Evolutionary conservation across 163 green algal genomes (phyloP).

Genomic region (Trebouxiophyceae sp.): DNA sequence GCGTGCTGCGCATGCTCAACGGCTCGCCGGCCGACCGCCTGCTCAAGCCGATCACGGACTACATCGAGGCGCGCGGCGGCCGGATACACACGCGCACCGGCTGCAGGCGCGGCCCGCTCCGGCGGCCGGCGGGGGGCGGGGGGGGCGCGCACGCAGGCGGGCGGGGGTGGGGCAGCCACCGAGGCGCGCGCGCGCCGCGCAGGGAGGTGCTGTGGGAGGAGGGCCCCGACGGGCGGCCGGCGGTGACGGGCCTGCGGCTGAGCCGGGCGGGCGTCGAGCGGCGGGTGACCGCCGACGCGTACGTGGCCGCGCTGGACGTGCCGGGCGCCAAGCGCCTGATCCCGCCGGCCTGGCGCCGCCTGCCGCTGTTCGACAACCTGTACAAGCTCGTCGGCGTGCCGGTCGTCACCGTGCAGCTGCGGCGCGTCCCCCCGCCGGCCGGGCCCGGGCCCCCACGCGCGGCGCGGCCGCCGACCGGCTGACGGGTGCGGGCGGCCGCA

Average conservation of each 20-base stretch:
- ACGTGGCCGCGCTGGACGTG: constrained; percentile 90
- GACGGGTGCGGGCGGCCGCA: too few relatives aligned
- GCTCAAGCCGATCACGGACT: constrained; percentile 82
- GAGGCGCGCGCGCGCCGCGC: constrained; percentile 30
- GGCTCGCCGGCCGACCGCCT: constrained; percentile 79
- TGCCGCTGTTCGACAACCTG: constrained; percentile 80
- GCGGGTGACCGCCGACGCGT: constrained; percentile 76
- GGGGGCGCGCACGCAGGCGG: constrained; percentile 46
- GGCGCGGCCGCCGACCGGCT: too few relatives aligned
- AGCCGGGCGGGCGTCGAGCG: constrained; percentile 35
- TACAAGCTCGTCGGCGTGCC: constrained; percentile 86
- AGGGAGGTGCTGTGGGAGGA: constrained; percentile 83
- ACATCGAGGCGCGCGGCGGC: constrained; percentile 74
- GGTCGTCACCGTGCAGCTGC: constrained; percentile 82
- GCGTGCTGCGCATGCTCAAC: constrained; percentile 88
- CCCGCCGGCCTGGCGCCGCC: constrained; percentile 60
- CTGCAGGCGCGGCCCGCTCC: constrained; percentile 39
- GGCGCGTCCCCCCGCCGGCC: background rate
- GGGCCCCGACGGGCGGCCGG: constrained; percentile 46
- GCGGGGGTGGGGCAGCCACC: constrained; percentile 72
- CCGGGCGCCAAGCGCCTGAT: constrained; percentile 87
- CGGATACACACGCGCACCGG: constrained; percentile 69
- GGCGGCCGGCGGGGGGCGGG: constrained; percentile 79
- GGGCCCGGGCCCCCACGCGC: too few relatives aligned
- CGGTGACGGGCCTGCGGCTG: constrained; percentile 74